Base-by-base conservation (phyloP, 2,329 filamentous ascomycete genomes). In the Cladosporium sp. region DNA sequence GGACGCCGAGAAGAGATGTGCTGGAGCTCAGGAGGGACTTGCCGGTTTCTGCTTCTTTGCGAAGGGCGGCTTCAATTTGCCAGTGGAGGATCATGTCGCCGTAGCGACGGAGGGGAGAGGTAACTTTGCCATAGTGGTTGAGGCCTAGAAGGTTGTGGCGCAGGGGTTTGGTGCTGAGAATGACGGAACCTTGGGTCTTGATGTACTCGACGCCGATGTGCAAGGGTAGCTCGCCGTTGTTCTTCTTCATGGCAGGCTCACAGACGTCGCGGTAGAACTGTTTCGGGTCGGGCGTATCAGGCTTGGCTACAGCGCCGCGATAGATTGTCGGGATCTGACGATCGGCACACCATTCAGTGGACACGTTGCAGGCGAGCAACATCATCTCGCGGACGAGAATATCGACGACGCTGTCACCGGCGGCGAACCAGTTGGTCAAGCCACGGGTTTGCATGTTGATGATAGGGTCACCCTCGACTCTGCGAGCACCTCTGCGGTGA, bases 51-150 rank as follows among this genome's bases (percentile, higher is more conserved):
- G 82, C 80, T 75, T 89, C 86, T 67, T 84, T 80, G 12, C 84
- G 83, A 49, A 89, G 70, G 1, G 85, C 86, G 7, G 86, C 84
- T 77, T 89, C 86, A 56, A 88, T 87, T 69, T 89, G 87, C 81
- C 87, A 89, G 72, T 89, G 86, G 12, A 81, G 78, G 55, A 89
- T 79, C 72, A 89, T 81, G 74, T 89, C 87, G 56, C 79, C 80
- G 73, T 85, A 89, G 44, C 87, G 81, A 60, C 87, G 83, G 26
- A 89, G 78, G 1, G 87, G 87, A 71, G 84, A 87, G 0, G 87
- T 89, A 60, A 82, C 81, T 75, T 86, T 88, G 66, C 82, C 75
- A 70, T 89, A 89, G 29, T 80, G 73, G 31, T 81, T 75, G 31
- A 85, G 75, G 40, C 85, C 86, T 2, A 88, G 76, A 8, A 81